Conservation (phyloP, 495 filamentous ascomycete genomes). For the Platismatia glauca region DNA sequence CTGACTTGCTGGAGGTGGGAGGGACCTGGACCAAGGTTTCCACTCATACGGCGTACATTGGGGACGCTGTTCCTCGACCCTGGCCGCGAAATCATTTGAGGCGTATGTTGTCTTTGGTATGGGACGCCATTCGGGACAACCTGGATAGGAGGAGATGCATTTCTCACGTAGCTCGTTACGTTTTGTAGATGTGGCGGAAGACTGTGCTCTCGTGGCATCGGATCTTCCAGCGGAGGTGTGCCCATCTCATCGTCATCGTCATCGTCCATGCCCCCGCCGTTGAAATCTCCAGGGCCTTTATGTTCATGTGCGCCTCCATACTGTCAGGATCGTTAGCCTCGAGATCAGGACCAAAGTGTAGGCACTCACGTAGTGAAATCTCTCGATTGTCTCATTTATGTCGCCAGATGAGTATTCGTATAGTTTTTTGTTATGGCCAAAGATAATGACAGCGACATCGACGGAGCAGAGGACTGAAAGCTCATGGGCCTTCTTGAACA, state of each 20-base stretch:
- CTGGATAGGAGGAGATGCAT: constrained; percentile 82
- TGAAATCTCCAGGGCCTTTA: constrained; percentile 90
- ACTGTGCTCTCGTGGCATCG: constrained; percentile 46
- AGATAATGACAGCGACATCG: constrained; percentile 97
- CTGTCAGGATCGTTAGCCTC: constrained; percentile 37
- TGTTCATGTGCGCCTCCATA: constrained; percentile 90
- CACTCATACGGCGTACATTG: constrained; percentile 63
- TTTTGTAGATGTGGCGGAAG: constrained; percentile 68
- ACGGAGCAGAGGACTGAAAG: constrained; percentile 95
- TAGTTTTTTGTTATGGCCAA: constrained; percentile 94
- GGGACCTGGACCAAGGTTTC: constrained; percentile 61
- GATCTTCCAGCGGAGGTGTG: constrained; percentile 53
- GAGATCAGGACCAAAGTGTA: constrained; percentile 1
- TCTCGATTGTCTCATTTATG: constrained; percentile 77
- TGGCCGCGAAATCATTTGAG: constrained; percentile 67
- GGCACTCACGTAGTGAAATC: constrained; percentile 78
- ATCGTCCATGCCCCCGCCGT: constrained; percentile 73
- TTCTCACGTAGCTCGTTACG: constrained; percentile 66
- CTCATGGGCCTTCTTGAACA: constrained; percentile 99
- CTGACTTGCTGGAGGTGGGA: constrained; percentile 41
- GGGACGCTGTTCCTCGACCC: constrained; percentile 56
- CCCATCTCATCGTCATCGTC: constrained; percentile 79
- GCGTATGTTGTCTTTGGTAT: constrained; percentile 68
- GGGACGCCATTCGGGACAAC: constrained; percentile 74
- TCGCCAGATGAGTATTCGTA: constrained; percentile 94